Evolutionary conservation across 2,329 filamentous ascomycete genomes (phyloP), one percentile per base, ranked within the genome.

Genomic region (Claviceps monticola): DNA sequence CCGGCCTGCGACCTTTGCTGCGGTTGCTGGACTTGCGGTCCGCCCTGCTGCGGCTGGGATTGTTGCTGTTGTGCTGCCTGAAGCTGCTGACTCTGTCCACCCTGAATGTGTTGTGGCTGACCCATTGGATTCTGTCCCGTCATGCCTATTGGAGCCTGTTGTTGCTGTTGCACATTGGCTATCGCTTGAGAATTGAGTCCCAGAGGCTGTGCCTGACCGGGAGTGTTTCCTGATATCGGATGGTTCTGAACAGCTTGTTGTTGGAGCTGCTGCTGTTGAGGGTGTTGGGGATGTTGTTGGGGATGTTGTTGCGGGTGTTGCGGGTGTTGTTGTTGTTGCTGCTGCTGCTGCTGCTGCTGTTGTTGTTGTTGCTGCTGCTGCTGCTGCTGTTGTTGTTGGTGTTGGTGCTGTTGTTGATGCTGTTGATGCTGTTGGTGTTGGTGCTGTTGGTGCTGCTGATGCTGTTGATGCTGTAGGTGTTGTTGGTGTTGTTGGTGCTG

Each of bases 141-240:
- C 26, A 52, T 51, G 21, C 52, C 53, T 52, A 56, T 55, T 16
- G 56, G 55, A 26, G 19, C 48, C 23, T 57, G 53, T 45, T 57
- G 56, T 36, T 58, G 57, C 2, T 55, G 57, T 44, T 58, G 72
- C 54, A 74, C 64, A 46, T 60, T 66, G 49, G 68, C 69, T 54
- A 76, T 63, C 51, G 68, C 69, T 54, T 74, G 74, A 4, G 71
- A 65, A 38, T 67, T 73, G 66, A 78, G 74, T 51, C 67, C 71
- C 59, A 70, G 69, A 26, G 65, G 69, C 55, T 79, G 76, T 19
- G 71, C 71, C 23, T 53, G 51, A 16, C 42, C 29, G 5, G 46
- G 51, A n/a, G 67, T 71, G 53, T 70, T 68, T 23, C 64, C 68
- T 53, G 68, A 68, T 62, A 66, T 68, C 59, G 68, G 63, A 55